Conservation (phyloP, 768 basidiomycete species). For the Melanogaster broomeanus region DNA sequence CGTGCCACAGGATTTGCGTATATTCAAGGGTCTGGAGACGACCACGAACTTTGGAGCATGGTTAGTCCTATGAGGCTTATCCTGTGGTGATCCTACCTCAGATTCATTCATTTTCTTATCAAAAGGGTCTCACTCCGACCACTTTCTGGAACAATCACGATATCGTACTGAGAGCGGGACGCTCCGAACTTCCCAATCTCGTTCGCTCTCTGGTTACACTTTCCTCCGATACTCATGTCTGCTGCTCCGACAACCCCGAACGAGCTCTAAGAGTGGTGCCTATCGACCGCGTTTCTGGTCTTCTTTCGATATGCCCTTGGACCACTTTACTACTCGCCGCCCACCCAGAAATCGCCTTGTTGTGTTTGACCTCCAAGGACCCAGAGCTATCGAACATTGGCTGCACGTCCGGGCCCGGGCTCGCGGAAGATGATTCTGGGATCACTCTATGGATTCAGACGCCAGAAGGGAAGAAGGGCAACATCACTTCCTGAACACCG, state of each 20-base stretch:
- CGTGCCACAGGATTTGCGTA: constrained; percentile 76
- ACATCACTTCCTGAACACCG: constrained; percentile 44
- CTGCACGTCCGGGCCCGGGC: no score
- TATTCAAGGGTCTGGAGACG: constrained; percentile 93
- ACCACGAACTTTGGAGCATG: constrained; percentile 89
- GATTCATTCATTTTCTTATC: not conserved
- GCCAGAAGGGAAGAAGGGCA: constrained; percentile 54
- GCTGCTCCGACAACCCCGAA: not conserved
- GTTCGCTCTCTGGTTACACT: constrained; percentile 16
- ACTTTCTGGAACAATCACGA: constrained; percentile 67
- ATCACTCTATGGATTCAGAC: constrained; percentile 29
- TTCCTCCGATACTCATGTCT: not conserved
- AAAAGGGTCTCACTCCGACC: constrained; percentile 72
- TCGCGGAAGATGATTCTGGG: not conserved
- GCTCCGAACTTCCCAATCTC: constrained; percentile 49
- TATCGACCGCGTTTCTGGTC: constrained; percentile 36
- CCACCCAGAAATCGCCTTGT: constrained; percentile 9
- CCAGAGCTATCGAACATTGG: not conserved
- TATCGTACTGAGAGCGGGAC: constrained; percentile 46
- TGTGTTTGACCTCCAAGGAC: constrained; percentile 14
- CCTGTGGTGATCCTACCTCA: constrained; percentile 1
- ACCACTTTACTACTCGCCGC: constrained; percentile 24
- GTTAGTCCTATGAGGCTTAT: constrained; percentile 39
- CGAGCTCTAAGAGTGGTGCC: constrained; percentile 6
- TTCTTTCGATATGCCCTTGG: constrained; percentile 41